Evolutionary conservation across 2,329 filamentous ascomycete species (phyloP).

Genomic region (Aspergillus tubingensis): DNA sequence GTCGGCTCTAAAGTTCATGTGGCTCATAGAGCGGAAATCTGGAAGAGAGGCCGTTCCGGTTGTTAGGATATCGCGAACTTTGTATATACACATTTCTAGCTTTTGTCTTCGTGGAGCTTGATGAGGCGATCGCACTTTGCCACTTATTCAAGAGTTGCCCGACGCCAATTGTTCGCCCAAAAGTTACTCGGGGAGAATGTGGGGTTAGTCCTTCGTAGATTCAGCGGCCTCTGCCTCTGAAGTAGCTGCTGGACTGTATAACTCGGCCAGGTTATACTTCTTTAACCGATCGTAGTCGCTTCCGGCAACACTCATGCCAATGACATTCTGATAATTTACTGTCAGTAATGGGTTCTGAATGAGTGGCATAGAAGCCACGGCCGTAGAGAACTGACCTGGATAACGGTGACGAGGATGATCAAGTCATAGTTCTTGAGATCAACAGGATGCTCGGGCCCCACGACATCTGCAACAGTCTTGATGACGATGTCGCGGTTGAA

Average conservation of each 20-base stretch:
- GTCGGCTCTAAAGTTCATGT: neutral
- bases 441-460: constrained; percentile 61
- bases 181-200: neutral
- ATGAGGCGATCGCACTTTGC: neutral
- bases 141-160: neutral
- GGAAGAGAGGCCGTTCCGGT: neutral
- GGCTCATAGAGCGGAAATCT: neutral
- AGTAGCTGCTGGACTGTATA: constrained; percentile 54
- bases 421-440: constrained; percentile 63
- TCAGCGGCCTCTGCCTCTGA: constrained; percentile 20
- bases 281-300: constrained; percentile 63
- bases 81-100: neutral
- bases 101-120: neutral
- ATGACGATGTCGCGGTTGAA: constrained; percentile 61
- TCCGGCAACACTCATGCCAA: constrained; percentile 65
- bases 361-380: neutral
- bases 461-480: constrained; percentile 58
- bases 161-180: too few relatives aligned
- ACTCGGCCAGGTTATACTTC: constrained; percentile 64
- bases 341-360: constrained; percentile 19
- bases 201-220: neutral
- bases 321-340: constrained; percentile 55
- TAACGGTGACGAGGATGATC: constrained; percentile 63
- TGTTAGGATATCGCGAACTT: neutral
- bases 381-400: constrained; percentile 52